Conservation (phyloP, 108 stramenopile genomes). For the Cyclostephanos tholiformis region DNA sequence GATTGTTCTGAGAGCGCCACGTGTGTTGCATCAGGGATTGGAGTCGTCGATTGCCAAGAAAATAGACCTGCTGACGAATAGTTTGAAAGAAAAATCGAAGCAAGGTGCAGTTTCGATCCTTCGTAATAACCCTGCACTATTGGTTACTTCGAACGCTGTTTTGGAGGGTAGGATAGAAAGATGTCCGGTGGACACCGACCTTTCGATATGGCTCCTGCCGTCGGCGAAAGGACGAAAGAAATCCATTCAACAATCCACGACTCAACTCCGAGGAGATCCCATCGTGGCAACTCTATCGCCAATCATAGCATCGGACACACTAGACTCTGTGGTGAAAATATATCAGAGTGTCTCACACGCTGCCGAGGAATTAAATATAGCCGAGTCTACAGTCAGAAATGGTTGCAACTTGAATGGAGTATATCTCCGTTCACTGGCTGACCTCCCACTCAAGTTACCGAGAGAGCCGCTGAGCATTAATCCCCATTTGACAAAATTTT, state of each 20-base stretch:
- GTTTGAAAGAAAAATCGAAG: slow-evolving; percentile 11
- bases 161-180: slow-evolving; percentile 35
- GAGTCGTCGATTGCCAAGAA: slow-evolving; percentile 47
- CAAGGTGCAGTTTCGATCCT: slow-evolving; percentile 27
- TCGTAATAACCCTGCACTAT: slow-evolving; percentile 47
- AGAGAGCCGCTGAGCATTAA: neutral
- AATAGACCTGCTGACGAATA: slow-evolving; percentile 33
- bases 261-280: neutral
- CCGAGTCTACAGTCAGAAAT: slow-evolving; percentile 6
- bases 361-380: slow-evolving; percentile 22
- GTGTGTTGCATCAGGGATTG: slow-evolving; percentile 51
- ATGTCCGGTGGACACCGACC: slow-evolving; percentile 10
- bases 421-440: slow-evolving; percentile 17
- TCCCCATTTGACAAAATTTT: neutral
- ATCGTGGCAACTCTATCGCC: slow-evolving; percentile 13
- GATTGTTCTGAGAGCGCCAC: slow-evolving; percentile 47
- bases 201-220: slow-evolving; percentile 30
- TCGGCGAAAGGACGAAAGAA: slow-evolving; percentile 31
- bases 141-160: slow-evolving; percentile 25
- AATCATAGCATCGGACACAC: neutral
- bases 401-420: slow-evolving; percentile 29
- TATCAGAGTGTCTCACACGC: slow-evolving; percentile 17
- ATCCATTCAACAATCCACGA: slow-evolving; percentile 6
- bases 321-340: slow-evolving; percentile 28
- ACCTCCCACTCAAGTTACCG: neutral